A percentile compares a stretch with the other conserved stretches of the same genome.
These are phyloP conservation scores for Amaranthus hypochondriacus DNA, from an alignment of 148 eudicot genomes.

Conservation along the genomic window DNA sequence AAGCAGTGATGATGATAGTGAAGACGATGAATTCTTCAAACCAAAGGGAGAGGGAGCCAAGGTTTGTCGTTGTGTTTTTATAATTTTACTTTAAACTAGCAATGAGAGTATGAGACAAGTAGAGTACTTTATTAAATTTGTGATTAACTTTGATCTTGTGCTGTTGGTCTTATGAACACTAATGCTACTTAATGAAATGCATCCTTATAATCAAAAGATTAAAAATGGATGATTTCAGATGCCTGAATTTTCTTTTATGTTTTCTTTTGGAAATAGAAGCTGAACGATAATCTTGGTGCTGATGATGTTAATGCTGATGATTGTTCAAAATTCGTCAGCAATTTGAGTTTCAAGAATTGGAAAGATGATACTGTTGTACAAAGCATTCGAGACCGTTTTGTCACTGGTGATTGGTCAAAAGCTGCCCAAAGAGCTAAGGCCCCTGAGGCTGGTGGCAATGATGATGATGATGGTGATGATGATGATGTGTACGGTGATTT, in stretches of 20 bases:
- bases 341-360: slow-evolving; percentile 44
- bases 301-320: slow-evolving; percentile 53
- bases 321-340: slow-evolving; percentile 53
- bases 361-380: slow-evolving; percentile 38
- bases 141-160: neutral
- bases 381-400: slow-evolving; percentile 82
- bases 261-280: slow-evolving; percentile 16
- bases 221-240: neutral
- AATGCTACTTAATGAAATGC: no score
- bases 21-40: slow-evolving; percentile 72
- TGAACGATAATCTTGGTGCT: slow-evolving; percentile 29
- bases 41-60: slow-evolving; percentile 82
- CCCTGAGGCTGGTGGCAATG: slow-evolving; percentile 33
- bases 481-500: slow-evolving; percentile 66
- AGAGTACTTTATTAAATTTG: neutral
- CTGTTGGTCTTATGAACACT: no score
- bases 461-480: slow-evolving; percentile 28
- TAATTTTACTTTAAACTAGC: neutral
- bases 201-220: no score
- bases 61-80: slow-evolving; percentile 42
- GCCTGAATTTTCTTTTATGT: neutral
- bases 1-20: slow-evolving; percentile 60
- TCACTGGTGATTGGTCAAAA: slow-evolving; percentile 86
- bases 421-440: slow-evolving; percentile 57
- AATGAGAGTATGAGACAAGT: slow-evolving; percentile 1